Base-by-base conservation (phyloP, 352 stramenopile genomes). In the Phytophthora cryptogea region DNA sequence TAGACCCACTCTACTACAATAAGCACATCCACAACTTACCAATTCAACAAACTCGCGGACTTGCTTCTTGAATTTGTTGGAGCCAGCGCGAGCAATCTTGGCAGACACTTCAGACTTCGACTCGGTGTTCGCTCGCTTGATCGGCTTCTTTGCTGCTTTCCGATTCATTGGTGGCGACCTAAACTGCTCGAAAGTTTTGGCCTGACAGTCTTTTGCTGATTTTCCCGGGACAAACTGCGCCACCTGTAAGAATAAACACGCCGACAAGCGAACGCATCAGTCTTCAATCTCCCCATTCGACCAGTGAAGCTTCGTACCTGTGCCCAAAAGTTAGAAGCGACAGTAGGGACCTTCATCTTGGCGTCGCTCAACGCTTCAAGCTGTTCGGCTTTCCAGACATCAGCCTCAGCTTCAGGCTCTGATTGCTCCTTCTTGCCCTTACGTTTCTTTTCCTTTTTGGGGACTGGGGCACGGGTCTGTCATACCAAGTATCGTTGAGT, bases 31-130 rank as follows among this genome's bases (percentile, higher is more conserved):
- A 1, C 3, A 30, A 13, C 30, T 40, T 49, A 77, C 71, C 59
- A 80, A 61, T 54, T 86, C 64, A 2, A 92, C 78, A 51, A 92
- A 92, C 45, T 89, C 61, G 30, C 83, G 83, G 42, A 92, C 83
- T 81, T 92, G 83, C 43, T 92, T 90, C 61, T 92, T 92, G 54
- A 90, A 92, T 45, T 82, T 70, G 36, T 91, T 92, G 16, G 81
- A 88, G 10, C 83, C 83, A 17, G 82, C 77, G 6, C 83, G 80
- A 14, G 79, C 69, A 30, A 92, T 77, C 48, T 92, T 90, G 11
- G 56, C 52, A 11, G 75, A 67, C 26, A 83, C 61, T 31, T 33
- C 46, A 28, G 42, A 26, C 2, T 46, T 43, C 14, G 50, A 31
- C 7, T 67, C 54, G 4, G 58, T 36, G 14, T 47, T 68, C 3